Conservation (phyloP, 1,284 basidiomycete genomes). For the Ustilago nuda region DNA sequence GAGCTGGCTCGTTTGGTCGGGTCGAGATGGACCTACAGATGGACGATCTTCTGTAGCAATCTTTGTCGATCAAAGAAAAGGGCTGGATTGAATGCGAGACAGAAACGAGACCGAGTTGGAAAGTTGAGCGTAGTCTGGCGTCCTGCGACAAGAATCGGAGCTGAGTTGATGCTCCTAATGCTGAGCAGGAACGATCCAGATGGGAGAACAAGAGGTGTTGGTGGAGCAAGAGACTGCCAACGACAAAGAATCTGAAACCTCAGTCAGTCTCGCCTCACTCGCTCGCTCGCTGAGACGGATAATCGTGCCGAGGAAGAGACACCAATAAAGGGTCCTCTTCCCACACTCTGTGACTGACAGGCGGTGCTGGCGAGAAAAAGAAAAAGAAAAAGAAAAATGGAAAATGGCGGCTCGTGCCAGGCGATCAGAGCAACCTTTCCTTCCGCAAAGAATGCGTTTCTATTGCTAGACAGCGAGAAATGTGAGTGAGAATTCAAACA, state of each 20-base stretch:
- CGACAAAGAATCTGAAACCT: conserved; percentile 9
- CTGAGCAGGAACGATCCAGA: conserved; percentile 39
- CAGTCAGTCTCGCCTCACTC: neutral
- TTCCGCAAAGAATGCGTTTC: neutral
- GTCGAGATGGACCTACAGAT: neutral
- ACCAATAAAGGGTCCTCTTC: conserved; percentile 15
- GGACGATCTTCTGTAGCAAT: neutral
- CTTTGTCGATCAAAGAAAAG: neutral
- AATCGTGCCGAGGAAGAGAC: conserved; percentile 10
- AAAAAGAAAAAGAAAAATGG: neutral
- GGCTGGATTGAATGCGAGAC: neutral
- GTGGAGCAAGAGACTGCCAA: neutral
- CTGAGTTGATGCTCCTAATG: conserved; percentile 16
- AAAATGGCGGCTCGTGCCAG: conserved; percentile 4
- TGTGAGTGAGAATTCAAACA: neutral
- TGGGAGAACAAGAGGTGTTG: neutral
- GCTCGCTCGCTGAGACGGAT: conserved; percentile 2
- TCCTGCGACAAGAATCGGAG: conserved; percentile 25
- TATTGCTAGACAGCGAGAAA: neutral
- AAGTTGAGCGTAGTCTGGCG: conserved; percentile 17
- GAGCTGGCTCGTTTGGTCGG: neutral
- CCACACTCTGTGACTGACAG: neutral
- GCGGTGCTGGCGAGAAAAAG: neutral
- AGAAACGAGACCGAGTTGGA: neutral
- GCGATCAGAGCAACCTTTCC: neutral